Conservation (phyloP, 2,329 filamentous ascomycete genomes). For the Fusarium brevicatenulatum region DNA sequence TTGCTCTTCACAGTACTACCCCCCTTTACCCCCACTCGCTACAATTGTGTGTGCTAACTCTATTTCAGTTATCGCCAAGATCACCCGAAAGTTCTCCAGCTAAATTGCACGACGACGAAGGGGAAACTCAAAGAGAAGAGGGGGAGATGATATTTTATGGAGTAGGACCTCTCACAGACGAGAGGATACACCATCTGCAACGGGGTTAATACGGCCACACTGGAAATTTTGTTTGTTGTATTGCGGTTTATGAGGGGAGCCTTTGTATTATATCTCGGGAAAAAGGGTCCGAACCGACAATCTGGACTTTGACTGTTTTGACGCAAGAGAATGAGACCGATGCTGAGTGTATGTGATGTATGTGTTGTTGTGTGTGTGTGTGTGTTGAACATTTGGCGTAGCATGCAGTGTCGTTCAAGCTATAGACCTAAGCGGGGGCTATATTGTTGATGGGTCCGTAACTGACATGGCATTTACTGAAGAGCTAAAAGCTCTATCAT, state of each 20-base stretch:
- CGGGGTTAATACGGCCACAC: conserved; percentile 42
- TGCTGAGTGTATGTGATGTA: background rate
- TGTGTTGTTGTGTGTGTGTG: no score
- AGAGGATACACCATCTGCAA: conserved; percentile 39
- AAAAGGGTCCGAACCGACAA: conserved; percentile 42
- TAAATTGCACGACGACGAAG: conserved; percentile 50
- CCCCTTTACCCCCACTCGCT: background rate
- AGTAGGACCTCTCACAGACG: conserved; percentile 32
- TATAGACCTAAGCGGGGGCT: background rate
- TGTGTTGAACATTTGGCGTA: background rate
- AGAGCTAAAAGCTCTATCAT: background rate
- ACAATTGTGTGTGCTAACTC: conserved; percentile 34
- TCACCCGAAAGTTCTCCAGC: conserved; percentile 86
- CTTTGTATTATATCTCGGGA: conserved; percentile 49
- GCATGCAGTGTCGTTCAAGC: background rate
- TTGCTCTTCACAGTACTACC: conserved; percentile 91
- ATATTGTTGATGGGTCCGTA: background rate
- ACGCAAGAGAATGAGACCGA: conserved; percentile 1
- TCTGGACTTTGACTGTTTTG: conserved; percentile 41
- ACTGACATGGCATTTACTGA: background rate
- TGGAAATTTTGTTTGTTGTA: conserved; percentile 45
- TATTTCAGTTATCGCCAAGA: conserved; percentile 85
- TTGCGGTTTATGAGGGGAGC: conserved; percentile 43
- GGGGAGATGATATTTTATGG: conserved; percentile 34
- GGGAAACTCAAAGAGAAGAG: conserved; percentile 4